Percentiles rank a stretch among this genome's conserved stretches.
These are phyloP conservation scores for Quillaja saponaria DNA, from an alignment of 306 rosid genomes.

Conservation along the genomic window DNA sequence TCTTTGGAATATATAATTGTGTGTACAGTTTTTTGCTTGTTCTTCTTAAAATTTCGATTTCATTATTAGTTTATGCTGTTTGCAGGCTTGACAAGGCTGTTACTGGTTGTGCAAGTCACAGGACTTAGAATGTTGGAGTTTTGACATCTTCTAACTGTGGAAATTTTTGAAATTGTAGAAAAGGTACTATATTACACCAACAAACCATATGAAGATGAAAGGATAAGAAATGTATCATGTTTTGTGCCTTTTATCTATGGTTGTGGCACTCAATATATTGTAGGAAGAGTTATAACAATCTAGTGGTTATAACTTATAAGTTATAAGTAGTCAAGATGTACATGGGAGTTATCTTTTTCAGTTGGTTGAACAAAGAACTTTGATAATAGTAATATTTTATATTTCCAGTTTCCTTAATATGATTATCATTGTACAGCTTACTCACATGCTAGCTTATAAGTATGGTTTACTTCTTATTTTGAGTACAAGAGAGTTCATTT, in stretches of 20 bases:
- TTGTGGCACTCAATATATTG: constrained; percentile 20
- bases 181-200: constrained; percentile 36
- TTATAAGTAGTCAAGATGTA: constrained; percentile 25
- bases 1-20: not conserved
- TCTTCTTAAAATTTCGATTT: constrained; percentile 2
- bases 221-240: constrained; percentile 23
- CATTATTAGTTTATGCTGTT: constrained; percentile 25
- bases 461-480: not conserved
- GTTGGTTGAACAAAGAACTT: constrained; percentile 15
- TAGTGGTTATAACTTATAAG: constrained; percentile 25
- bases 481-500: not conserved
- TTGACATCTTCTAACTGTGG: constrained; percentile 26
- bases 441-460: not conserved
- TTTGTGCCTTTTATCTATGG: constrained; percentile 22
- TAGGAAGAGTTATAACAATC: constrained; percentile 15
- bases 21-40: not conserved
- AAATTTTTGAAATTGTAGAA: constrained; percentile 6
- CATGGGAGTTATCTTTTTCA: constrained; percentile 8
- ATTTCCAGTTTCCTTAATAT: constrained; percentile 13
- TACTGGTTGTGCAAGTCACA: not conserved
- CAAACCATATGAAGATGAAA: constrained; percentile 37
- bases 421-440: not conserved
- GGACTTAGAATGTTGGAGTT: constrained; percentile 6
- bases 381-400: not conserved
- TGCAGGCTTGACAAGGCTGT: constrained; percentile 32